Percentiles rank a stretch among this genome's conserved stretches.
These are phyloP conservation scores for Daldinia loculata DNA, from an alignment of 495 filamentous ascomycete species.

Conservation along the genomic window DNA sequence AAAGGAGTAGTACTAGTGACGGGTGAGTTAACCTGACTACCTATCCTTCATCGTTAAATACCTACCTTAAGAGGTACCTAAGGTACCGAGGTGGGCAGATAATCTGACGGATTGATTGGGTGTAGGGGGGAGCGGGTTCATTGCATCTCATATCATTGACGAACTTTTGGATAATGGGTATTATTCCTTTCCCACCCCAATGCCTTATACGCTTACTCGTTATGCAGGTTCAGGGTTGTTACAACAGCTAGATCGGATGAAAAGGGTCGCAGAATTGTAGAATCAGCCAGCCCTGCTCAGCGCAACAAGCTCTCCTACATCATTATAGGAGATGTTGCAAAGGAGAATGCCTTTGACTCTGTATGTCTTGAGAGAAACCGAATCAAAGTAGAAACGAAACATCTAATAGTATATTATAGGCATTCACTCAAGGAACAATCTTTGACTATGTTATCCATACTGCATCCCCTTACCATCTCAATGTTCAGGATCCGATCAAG, in stretches of 20 bases:
- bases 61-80: not conserved
- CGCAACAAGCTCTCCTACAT: slow-evolving; percentile 42
- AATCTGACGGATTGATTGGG: not conserved
- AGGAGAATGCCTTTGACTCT: slow-evolving; percentile 47
- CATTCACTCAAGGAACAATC: slow-evolving; percentile 38
- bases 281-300: slow-evolving; percentile 36
- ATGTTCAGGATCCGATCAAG: slow-evolving; percentile 47
- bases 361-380: slow-evolving; percentile 23
- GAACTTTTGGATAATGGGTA: slow-evolving; percentile 33
- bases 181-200: not conserved
- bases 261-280: slow-evolving; percentile 49
- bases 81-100: not conserved
- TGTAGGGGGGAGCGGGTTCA: slow-evolving; percentile 40
- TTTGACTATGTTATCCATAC: slow-evolving; percentile 57
- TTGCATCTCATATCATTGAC: slow-evolving; percentile 42
- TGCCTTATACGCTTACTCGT: not conserved
- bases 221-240: slow-evolving; percentile 48
- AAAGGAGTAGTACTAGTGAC: slow-evolving; percentile 40
- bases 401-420: slow-evolving; percentile 23
- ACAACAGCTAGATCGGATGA: slow-evolving; percentile 53
- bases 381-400: not conserved
- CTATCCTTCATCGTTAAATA: not conserved
- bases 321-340: slow-evolving; percentile 50
- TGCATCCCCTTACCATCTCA: slow-evolving; percentile 54
- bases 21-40: slow-evolving; percentile 15